Evolutionary conservation across 2,329 filamentous ascomycete genomes (phyloP), one percentile per base, ranked within the genome.

Genomic region (Colletotrichum ledebouriae): DNA sequence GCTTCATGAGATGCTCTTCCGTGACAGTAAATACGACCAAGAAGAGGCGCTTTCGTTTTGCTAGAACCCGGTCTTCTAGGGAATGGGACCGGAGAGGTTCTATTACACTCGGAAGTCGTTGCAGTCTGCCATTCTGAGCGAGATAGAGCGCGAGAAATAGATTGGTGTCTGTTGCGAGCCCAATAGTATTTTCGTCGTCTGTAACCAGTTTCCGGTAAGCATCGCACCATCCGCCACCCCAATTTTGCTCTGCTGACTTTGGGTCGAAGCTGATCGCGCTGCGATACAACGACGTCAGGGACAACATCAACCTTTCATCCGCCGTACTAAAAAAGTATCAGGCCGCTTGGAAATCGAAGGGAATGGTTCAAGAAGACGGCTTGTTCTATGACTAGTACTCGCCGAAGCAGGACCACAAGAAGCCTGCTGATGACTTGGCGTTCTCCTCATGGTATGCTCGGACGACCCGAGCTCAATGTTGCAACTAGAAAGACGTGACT

Each of bases 151-250:
- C 12, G 76, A 78, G 49, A 72, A 71, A 0, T 83, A 79, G 79
- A 69, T 81, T 2, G 79, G 81, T 0, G 80, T 79, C 1, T 83
- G 80, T 55, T 83, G 80, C 65, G 81, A 82, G 72, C 81, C 80
- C 2, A 83, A 82, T 71, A 72, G 22, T 22, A 22, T 22, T 3
- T 22, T 22, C 3, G 22, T 22, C 22, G 22, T 22, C 22, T 22
- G 22, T 72, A 82, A 82, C 69, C 81, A 82, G 63, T 83, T 83
- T 73, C 80, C 79, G 3, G 79, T 80, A 80, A 60, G 71, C 76
- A 9, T 68, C 22, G 5, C 22, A 4, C 3, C 22, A 4, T n/a
- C 22, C 22, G 22, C 22, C 22, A 1, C 22, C 4, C 5, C 22
- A 25, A 25, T 3, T 5, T 25, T 3, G 22, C 22, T 25, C 22